Evolutionary conservation across 2,329 filamentous ascomycete species (phyloP).

Genomic region (Penicillium sp.): DNA sequence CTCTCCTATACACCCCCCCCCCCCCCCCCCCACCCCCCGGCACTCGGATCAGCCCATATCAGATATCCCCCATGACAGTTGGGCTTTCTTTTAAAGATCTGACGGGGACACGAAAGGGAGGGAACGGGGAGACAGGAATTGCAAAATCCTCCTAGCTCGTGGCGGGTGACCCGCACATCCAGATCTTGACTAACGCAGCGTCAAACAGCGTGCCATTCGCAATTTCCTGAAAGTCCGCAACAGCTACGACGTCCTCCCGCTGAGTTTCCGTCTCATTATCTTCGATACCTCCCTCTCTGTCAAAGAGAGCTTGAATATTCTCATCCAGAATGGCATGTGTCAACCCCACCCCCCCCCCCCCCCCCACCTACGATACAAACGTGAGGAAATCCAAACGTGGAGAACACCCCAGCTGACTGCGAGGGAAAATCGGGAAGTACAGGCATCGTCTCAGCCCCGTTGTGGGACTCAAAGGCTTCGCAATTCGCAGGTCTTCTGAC

Average conservation of each 20-base stretch:
- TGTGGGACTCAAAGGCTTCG: slow-evolving; percentile 93
- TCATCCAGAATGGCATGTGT: slow-evolving; percentile 83
- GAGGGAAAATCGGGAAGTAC: slow-evolving; percentile 20
- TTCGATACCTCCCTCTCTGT: slow-evolving; percentile 94
- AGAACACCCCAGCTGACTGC: slow-evolving; percentile 17
- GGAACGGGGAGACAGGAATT: slow-evolving; percentile 2
- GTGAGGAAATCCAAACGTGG: background rate
- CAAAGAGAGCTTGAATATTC: slow-evolving; percentile 93
- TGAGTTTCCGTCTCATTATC: slow-evolving; percentile 93
- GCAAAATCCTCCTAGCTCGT: slow-evolving; percentile 12
- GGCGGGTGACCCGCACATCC: slow-evolving; percentile 15
- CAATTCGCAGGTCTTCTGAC: slow-evolving; percentile 93
- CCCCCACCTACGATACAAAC: background rate
- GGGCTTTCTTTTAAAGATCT: slow-evolving; percentile 5
- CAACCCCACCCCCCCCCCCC: background rate
- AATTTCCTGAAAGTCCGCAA: slow-evolving; percentile 95
- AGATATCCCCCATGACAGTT: background rate
- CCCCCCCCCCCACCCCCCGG: too few species aligned
- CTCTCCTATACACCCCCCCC: too few species aligned
- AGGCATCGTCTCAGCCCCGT: slow-evolving; percentile 96
- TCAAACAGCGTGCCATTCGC: slow-evolving; percentile 75
- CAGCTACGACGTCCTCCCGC: slow-evolving; percentile 94
- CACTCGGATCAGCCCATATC: background rate
- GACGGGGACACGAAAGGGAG: background rate
- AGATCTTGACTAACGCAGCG: slow-evolving; percentile 29